Conservation (phyloP, 139 green algal genomes). For the Diplosphaera chodatii region DNA sequence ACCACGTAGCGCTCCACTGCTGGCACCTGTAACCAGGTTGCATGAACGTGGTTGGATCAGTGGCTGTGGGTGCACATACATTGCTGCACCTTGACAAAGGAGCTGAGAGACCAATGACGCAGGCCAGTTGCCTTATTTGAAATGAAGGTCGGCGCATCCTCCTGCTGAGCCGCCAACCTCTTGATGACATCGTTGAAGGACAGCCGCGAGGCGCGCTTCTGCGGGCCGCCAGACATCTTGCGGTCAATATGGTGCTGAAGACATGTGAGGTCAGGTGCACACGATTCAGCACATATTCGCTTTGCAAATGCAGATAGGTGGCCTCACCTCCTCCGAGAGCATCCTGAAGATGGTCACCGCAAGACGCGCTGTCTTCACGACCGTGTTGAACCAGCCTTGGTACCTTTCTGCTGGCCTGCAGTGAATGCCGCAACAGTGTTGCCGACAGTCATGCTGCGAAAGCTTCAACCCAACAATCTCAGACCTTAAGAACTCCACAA, state of each 20-base stretch:
- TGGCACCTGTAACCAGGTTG: no score
- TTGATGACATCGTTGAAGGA: slow-evolving; percentile 76
- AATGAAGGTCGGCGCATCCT: slow-evolving; percentile 44
- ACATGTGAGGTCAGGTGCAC: no score
- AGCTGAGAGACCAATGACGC: no score
- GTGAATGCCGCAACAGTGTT: no score
- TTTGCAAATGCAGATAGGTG: background rate
- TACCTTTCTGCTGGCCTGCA: slow-evolving; percentile 59
- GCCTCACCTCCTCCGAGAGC: slow-evolving; percentile 45
- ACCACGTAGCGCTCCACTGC: slow-evolving; percentile 83
- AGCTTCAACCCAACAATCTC: no score
- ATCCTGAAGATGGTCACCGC: slow-evolving; percentile 56
- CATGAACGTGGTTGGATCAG: no score
- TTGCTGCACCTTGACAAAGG: no score
- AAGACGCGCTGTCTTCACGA: slow-evolving; percentile 67
- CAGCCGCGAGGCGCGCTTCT: slow-evolving; percentile 53
- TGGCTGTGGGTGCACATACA: no score
- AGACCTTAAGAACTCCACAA: no score
- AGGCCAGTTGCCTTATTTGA: slow-evolving; percentile 52
- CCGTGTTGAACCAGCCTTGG: slow-evolving; percentile 66
- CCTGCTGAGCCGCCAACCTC: slow-evolving; percentile 43
- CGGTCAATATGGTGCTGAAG: no score
- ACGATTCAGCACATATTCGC: no score
- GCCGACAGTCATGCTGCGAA: no score
- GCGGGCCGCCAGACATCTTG: background rate